phyloP scores from a whole-genome alignment of 352 stramenopile genomes.

The Globisporangium parvum region DNA sequence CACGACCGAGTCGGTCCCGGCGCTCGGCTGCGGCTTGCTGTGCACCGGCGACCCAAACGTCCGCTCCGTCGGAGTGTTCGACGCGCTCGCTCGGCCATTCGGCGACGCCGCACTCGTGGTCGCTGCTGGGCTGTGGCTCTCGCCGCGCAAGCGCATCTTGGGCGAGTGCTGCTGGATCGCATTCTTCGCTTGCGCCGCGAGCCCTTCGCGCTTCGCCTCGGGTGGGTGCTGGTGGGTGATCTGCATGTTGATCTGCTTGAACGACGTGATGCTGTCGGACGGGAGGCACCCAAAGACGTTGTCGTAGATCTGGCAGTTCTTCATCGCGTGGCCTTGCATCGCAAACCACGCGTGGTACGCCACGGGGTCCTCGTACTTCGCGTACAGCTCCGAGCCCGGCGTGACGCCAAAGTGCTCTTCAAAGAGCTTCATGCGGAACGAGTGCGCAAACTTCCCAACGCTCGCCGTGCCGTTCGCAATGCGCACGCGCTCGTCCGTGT shows the following conservation, averaged over 20 bases:
- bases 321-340: conserved; percentile 83
- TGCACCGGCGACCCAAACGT: conserved; percentile 6
- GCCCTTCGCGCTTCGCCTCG: conserved; percentile 9
- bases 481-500: conserved; percentile 49
- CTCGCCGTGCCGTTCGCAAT: conserved; percentile 38
- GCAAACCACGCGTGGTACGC: conserved; percentile 65
- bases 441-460: conserved; percentile 79
- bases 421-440: conserved; percentile 85
- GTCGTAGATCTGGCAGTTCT: conserved; percentile 80
- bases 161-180: conserved; percentile 9
- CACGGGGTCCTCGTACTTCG: conserved; percentile 60
- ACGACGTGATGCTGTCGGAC: conserved; percentile 63
- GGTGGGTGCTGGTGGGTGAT: conserved; percentile 15
- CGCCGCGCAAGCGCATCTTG: conserved; percentile 5
- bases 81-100: neutral
- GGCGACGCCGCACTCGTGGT: neutral
- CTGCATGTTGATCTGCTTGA: conserved; percentile 63
- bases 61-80: neutral
- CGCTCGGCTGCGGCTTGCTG: conserved; percentile 1
- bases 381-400: conserved; percentile 37
- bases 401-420: conserved; percentile 76
- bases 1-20: conserved; percentile 5
- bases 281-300: conserved; percentile 76
- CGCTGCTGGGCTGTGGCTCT: conserved; percentile 3
- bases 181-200: conserved; percentile 8